Percentiles rank a stretch among this genome's conserved stretches.
phyloP scores from a whole-genome alignment of 2,329 filamentous ascomycete genomes.

The Penicillium rolfsii region DNA sequence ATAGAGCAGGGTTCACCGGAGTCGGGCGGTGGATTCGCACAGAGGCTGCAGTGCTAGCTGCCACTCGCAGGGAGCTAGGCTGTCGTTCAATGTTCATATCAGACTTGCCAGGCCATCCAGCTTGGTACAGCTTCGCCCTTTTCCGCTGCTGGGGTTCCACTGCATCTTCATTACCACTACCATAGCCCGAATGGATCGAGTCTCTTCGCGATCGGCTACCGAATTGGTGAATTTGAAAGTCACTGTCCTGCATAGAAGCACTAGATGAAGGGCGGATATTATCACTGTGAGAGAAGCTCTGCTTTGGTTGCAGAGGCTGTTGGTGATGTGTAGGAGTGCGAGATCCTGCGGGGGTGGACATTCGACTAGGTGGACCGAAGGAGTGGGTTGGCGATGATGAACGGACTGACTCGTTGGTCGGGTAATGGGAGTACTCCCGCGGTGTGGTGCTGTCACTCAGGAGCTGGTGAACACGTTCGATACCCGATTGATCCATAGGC shows the following conservation, averaged over 20 bases:
- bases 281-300: conserved; percentile 41
- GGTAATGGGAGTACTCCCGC: conserved; percentile 42
- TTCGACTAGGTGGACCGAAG: conserved; percentile 39
- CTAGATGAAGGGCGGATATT: conserved; percentile 64
- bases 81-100: conserved; percentile 69
- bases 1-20: conserved; percentile 45
- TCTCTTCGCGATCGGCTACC: conserved; percentile 35
- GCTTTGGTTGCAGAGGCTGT: conserved; percentile 32
- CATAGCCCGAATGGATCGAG: conserved; percentile 62
- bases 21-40: conserved; percentile 81
- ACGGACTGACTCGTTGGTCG: conserved; percentile 35
- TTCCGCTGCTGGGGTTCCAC: conserved; percentile 68
- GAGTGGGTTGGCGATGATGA: conserved; percentile 47
- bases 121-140: conserved; percentile 75
- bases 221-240: conserved; percentile 33
- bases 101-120: conserved; percentile 71
- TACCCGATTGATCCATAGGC: conserved; percentile 46
- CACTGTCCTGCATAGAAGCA: conserved; percentile 54
- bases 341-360: conserved; percentile 42
- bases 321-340: conserved; percentile 29
- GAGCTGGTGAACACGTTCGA: conserved; percentile 50
- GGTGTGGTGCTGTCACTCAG: conserved; percentile 50
- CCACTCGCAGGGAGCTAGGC: conserved; percentile 81
- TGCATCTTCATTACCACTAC: conserved; percentile 72
- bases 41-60: conserved; percentile 86